Evolutionary conservation across 148 eudicot species (phyloP).

Genomic region (Heliosperma pusillum): DNA sequence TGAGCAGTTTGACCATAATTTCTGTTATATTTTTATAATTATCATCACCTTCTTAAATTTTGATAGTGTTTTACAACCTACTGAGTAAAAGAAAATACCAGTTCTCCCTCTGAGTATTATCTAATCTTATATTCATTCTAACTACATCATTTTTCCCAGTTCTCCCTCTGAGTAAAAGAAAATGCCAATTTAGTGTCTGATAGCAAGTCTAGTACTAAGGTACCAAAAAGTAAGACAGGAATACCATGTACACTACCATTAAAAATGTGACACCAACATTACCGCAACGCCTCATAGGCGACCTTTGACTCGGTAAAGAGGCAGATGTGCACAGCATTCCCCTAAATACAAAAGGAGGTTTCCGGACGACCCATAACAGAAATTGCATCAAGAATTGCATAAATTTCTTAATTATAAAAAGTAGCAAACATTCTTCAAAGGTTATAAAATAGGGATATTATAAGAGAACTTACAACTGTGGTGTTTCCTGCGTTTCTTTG

Average conservation of each 20-base stretch:
- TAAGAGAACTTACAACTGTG: conserved; percentile 49
- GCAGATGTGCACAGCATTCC: neutral
- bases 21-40: neutral
- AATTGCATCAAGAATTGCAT: neutral
- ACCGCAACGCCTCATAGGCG: neutral
- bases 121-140: neutral
- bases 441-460: neutral
- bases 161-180: neutral
- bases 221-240: neutral
- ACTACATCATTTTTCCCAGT: neutral
- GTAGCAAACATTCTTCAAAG: neutral
- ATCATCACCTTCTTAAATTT: neutral
- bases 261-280: neutral
- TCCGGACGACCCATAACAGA: neutral
- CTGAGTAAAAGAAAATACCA: too few species aligned
- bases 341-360: neutral
- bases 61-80: neutral
- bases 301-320: neutral
- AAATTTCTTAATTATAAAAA: neutral
- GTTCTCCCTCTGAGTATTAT: too few species aligned
- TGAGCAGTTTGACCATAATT: neutral
- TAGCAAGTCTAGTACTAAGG: neutral
- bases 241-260: neutral
- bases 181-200: neutral
- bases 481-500: conserved; percentile 62